phyloP scores from a whole-genome alignment of 2,329 filamentous ascomycete genomes.

The Trichoderma guizhouense region DNA sequence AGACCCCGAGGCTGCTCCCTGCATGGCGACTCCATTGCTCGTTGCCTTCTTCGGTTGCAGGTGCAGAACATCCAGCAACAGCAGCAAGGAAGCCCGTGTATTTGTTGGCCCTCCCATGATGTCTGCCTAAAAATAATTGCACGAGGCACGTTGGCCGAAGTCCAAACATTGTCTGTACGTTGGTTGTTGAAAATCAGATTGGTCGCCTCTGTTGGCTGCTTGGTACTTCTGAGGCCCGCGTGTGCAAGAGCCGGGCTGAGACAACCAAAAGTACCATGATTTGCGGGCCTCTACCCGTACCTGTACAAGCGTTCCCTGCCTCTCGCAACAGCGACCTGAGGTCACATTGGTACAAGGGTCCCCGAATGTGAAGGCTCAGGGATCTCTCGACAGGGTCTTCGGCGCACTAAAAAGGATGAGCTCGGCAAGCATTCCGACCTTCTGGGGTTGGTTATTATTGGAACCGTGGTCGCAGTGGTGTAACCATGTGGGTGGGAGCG shows the following conservation, averaged over 20 bases:
- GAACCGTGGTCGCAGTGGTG: conserved; percentile 16
- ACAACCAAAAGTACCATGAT: conserved; percentile 17
- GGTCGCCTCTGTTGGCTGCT: conserved; percentile 5
- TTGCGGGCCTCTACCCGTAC: not conserved
- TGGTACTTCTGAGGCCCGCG: not conserved
- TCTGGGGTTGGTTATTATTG: conserved; percentile 19
- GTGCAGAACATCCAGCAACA: not conserved
- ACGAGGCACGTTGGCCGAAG: not conserved
- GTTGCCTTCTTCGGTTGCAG: not conserved
- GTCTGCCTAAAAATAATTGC: conserved; percentile 14
- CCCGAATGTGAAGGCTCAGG: not conserved
- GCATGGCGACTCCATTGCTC: not conserved
- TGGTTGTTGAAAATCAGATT: not conserved
- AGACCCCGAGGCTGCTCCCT: not conserved
- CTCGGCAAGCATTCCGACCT: conserved; percentile 20
- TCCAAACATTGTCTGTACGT: not conserved
- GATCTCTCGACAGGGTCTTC: conserved; percentile 18
- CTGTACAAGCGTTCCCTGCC: not conserved
- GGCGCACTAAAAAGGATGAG: conserved; percentile 20
- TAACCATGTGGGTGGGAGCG: conserved; percentile 14
- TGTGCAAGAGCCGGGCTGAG: conserved; percentile 1
- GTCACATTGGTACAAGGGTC: conserved; percentile 11
- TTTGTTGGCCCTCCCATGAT: not conserved
- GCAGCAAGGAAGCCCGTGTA: not conserved
- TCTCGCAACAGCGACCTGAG: not conserved